These are phyloP conservation scores for Persicaria maculosa DNA, from an alignment of 148 eudicot genomes.

Conservation along the genomic window DNA sequence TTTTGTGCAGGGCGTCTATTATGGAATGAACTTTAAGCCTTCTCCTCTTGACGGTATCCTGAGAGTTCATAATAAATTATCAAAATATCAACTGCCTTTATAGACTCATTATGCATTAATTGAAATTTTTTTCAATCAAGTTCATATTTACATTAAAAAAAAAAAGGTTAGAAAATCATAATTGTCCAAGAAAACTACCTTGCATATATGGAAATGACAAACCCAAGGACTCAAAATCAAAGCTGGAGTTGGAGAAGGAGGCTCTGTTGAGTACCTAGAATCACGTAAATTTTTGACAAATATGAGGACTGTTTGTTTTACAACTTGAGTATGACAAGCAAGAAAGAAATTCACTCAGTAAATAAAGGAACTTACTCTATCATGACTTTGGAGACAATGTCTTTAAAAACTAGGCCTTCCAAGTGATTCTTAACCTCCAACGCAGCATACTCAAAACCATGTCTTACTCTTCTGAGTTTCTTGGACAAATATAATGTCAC, in stretches of 20 bases:
- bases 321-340: not conserved
- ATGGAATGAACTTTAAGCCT: conserved; percentile 45
- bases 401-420: conserved; percentile 60
- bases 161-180: not conserved
- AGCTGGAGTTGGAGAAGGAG: conserved; percentile 9
- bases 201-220: conserved; percentile 77
- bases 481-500: conserved; percentile 59
- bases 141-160: not conserved
- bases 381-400: conserved; percentile 58
- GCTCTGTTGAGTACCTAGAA: conserved; percentile 52
- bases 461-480: conserved; percentile 47
- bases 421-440: conserved; percentile 75
- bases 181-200: conserved; percentile 36
- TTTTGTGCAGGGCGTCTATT: conserved; percentile 53
- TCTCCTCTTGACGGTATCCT: conserved; percentile 56
- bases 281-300: not conserved
- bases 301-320: not conserved
- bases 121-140: not conserved
- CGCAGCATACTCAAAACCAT: conserved; percentile 87
- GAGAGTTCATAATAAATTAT: conserved; percentile 11
- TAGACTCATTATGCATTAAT: not conserved
- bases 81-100: not conserved
- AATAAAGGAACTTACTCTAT: conserved; percentile 42
- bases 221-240: conserved; percentile 60
- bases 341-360: not conserved